A percentile compares a stretch with the other conserved stretches of the same genome.
Evolutionary conservation across 2,329 filamentous ascomycete genomes (phyloP).

Genomic region (Amesomyces nigricolor): DNA sequence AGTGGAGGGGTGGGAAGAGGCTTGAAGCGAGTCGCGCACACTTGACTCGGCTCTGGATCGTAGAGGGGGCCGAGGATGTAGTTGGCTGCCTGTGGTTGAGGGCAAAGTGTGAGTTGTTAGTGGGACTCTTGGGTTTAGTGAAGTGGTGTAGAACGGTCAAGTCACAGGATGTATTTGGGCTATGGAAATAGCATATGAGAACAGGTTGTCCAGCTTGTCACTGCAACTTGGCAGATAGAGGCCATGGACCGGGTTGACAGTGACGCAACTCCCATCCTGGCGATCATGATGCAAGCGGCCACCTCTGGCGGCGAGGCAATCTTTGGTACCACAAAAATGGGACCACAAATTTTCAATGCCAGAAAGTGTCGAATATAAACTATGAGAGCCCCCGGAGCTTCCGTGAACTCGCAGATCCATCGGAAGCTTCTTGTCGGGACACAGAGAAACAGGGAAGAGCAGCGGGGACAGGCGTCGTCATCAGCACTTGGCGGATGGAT

Average conservation of each 20-base stretch:
- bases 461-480: not conserved
- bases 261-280: constrained; percentile 16
- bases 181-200: not conserved
- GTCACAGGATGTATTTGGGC: constrained; percentile 2
- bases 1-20: constrained; percentile 41
- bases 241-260: not conserved
- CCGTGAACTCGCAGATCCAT: too few relatives aligned
- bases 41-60: constrained; percentile 60
- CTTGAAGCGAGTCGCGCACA: constrained; percentile 39
- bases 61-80: constrained; percentile 66
- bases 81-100: constrained; percentile 51
- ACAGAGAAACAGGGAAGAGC: not conserved
- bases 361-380: too few relatives aligned
- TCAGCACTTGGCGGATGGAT: too few relatives aligned
- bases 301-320: not conserved
- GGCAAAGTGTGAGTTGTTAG: not conserved
- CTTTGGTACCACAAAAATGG: constrained; percentile 7
- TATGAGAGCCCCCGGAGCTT: too few relatives aligned
- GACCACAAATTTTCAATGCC: not conserved
- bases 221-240: constrained; percentile 11
- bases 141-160: not conserved
- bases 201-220: constrained; percentile 1
- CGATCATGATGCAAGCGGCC: constrained; percentile 4
- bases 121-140: not conserved
- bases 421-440: too few relatives aligned